Evolutionary conservation across 2,329 filamentous ascomycete genomes (phyloP), one percentile per base, ranked within the genome.

Genomic region (Orbilia oligospora): DNA sequence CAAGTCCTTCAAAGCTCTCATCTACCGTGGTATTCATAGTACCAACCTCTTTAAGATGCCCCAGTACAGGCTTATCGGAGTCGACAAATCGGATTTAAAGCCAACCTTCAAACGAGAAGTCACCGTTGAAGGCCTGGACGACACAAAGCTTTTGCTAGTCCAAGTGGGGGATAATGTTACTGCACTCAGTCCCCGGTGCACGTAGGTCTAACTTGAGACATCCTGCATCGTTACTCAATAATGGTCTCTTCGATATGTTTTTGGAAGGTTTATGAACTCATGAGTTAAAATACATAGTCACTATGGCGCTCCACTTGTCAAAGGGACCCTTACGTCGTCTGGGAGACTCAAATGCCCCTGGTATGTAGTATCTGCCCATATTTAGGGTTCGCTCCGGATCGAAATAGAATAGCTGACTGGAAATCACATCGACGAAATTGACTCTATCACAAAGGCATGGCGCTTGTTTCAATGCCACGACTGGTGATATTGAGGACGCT

Each of bases 401-500:
- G 53, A 16, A 22, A 22, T 30, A 14, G n/a, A 30, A 38, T 30
- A 12, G 30, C 53, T 38, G 18, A 58, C 18, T 38, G 16, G 30
- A 49, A 27, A 24, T 16, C 18, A 49, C n/a, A 3, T 6, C 8
- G 9, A 51, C 3, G 38, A 51, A 27, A 48, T 14, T 33, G 12
- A 41, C 22, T 58, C 20, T 58, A 76, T 44, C 81, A 22, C 49
- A 56, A 33, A 51, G 68, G 75, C 73, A 80, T 64, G 81, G 80
- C 94, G 96, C 96, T 72, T 99, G 96, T 87, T 99, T 97, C 86
- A 96, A 93, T 80, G 90, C 93, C 80, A 88, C 89, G 71, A 97
- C 92, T 5, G 96, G 96, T 67, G 96, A 99, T 82, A 92, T 98
- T 76, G 96, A 99, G 85, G 93, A 98, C 83, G 94, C 95, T 0